Evolutionary conservation across 148 eudicot genomes (phyloP).

Genomic region (Silene conica): DNA sequence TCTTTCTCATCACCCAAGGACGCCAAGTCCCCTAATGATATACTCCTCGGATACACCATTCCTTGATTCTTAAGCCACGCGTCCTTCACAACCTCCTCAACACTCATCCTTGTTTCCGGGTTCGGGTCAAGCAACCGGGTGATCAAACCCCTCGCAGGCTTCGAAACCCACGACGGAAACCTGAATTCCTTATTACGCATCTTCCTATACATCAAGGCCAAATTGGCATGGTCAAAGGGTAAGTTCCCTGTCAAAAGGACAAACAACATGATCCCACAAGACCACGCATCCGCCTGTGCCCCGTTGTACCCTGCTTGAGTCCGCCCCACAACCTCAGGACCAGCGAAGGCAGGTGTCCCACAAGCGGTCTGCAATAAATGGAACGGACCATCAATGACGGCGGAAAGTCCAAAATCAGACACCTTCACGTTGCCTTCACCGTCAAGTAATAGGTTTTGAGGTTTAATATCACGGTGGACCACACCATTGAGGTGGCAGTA

Average conservation of each 20-base stretch:
- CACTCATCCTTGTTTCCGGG: constrained; percentile 48
- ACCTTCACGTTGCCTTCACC: constrained; percentile 43
- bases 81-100: constrained; percentile 38
- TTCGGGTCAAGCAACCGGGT: constrained; percentile 62
- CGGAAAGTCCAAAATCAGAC: constrained; percentile 76
- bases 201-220: constrained; percentile 56
- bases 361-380: constrained; percentile 60
- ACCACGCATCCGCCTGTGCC: constrained; percentile 74
- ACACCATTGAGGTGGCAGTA: constrained; percentile 72
- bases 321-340: constrained; percentile 56
- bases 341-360: constrained; percentile 57
- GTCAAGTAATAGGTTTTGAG: constrained; percentile 67
- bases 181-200: constrained; percentile 41
- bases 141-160: constrained; percentile 41
- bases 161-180: constrained; percentile 51
- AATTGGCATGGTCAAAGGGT: constrained; percentile 64
- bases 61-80: constrained; percentile 53
- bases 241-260: constrained; percentile 51
- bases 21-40: constrained; percentile 32
- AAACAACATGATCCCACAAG: constrained; percentile 68
- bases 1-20: constrained; percentile 31
- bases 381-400: constrained; percentile 26
- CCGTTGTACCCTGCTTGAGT: constrained; percentile 56
- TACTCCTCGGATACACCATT: constrained; percentile 12
- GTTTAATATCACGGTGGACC: constrained; percentile 71